Percentiles rank a stretch among this genome's conserved stretches.
These are phyloP conservation scores for Epichloe bromicola DNA, from an alignment of 2,329 filamentous ascomycete genomes.

Conservation along the genomic window DNA sequence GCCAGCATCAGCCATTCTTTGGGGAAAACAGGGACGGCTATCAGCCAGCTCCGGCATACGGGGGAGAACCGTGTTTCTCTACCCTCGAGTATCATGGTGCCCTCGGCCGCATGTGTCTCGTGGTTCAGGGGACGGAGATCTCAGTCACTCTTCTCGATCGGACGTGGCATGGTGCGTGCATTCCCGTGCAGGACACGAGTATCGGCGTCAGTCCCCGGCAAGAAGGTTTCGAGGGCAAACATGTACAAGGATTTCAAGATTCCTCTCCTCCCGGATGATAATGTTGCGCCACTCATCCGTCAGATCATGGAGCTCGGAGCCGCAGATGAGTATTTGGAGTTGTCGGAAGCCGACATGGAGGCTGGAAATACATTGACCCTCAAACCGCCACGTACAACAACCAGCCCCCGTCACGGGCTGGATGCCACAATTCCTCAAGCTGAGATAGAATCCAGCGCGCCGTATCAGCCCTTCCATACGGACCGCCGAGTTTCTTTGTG, in stretches of 20 bases:
- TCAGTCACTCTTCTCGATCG: slow-evolving; percentile 51
- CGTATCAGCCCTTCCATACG: slow-evolving; percentile 92
- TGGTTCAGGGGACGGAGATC: slow-evolving; percentile 52
- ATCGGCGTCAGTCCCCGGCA: slow-evolving; percentile 39
- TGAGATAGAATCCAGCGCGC: slow-evolving; percentile 90
- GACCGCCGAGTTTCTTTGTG: slow-evolving; percentile 73
- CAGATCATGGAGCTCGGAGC: slow-evolving; percentile 37
- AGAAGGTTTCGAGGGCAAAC: slow-evolving; percentile 38
- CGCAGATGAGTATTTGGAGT: slow-evolving; percentile 41
- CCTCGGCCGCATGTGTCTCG: slow-evolving; percentile 46
- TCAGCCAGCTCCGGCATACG: slow-evolving; percentile 59
- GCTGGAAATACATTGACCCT: slow-evolving; percentile 41
- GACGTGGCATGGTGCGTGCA: slow-evolving; percentile 51
- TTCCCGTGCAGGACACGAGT: slow-evolving; percentile 48
- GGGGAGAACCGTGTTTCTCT: slow-evolving; percentile 61
- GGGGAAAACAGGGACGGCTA: slow-evolving; percentile 56
- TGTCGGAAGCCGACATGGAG: slow-evolving; percentile 39
- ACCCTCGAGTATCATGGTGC: slow-evolving; percentile 40
- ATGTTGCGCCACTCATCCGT: slow-evolving; percentile 42
- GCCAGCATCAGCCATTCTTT: slow-evolving; percentile 63
- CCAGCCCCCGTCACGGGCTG: slow-evolving; percentile 28
- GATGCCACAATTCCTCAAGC: slow-evolving; percentile 59
- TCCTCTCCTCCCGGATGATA: slow-evolving; percentile 46
- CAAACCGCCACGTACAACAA: slow-evolving; percentile 25
- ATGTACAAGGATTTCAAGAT: slow-evolving; percentile 56